Base-by-base conservation (phyloP, 2,329 filamentous ascomycete genomes). In the Penicillium frequentans region DNA sequence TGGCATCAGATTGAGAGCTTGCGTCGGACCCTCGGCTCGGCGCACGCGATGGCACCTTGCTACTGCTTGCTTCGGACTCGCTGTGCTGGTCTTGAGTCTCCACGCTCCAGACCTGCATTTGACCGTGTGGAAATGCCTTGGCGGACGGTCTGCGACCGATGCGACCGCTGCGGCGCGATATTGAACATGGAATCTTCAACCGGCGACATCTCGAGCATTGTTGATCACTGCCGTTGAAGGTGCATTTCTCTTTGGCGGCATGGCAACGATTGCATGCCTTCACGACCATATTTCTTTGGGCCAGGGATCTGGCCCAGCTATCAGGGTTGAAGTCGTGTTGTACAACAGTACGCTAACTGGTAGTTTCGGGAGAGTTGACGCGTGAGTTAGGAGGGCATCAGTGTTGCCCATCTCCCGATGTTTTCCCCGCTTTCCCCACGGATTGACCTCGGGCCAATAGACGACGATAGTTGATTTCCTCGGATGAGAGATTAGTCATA, bases 251-350 rank as follows among this genome's bases (percentile, higher is more conserved):
- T 51, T 63, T 58, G 48, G 50, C 60, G 44, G 43, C 42, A 43
- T 61, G 58, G 47, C 60, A 66, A 39, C 59, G 54, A 49, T 61
- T 57, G 58, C 63, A 66, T 49, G 58, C 55, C 57, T 56, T 65
- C 44, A 62, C 49, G 33, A 61, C 62, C 56, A 60, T 52, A 9
- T 11, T 53, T 31, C n/a, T 16, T 52, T 26, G 27, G 31, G 19
- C 29, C 29, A 26, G 21, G 43, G 19, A 43, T 21, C 19, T 19
- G 37, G 11, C 27, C 16, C 24, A 45, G 49, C 27, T 29, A 27
- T 26, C 19, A 13, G 19, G 23, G 21, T 37, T 35, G 14, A 21
- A 37, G 23, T 39, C 10, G 16, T 16, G 14, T 6, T 49, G 46
- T 37, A 42, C 23, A 39, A 21, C 16, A 23, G 37, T 31, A n/a